Base-by-base conservation (phyloP, 2,329 filamentous ascomycete species). In the Fusarium sp. region DNA sequence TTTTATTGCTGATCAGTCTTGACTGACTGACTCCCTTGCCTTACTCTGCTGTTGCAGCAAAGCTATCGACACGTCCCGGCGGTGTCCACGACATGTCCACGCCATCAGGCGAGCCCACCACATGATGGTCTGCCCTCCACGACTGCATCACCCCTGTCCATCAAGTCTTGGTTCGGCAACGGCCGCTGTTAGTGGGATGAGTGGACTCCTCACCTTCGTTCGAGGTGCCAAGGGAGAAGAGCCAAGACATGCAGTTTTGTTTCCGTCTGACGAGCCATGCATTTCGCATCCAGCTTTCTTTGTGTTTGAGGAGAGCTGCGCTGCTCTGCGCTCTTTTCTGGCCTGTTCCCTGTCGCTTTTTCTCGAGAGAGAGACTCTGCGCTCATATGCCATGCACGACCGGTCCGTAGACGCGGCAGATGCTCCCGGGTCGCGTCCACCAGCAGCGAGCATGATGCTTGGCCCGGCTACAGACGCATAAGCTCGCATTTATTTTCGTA, bases 101-200 rank as follows among this genome's bases (percentile, higher is more conserved):
- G 36, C 62, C 71, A 70, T 74, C 59, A 62, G 61, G 20, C 55
- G 59, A 67, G 71, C 59, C 49, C 71, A 74, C 59, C 58, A 51
- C 59, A 72, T 74, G 62, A 72, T 74, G 67, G 71, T 66, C 67
- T 73, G 70, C 58, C 62, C 31, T 65, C 44, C 31, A 53, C 24
- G 46, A 51, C 46, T 29, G 24, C 24, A 29, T 44, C n/a, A 53
- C 29, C 71, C 67, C 65, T 74, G 64, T 44, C 61, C 31, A 69
- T 73, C 67, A 74, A 40, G 53, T 72, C 24, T 53, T 74, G 57
- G 71, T 73, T 73, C 71, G 71, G 71, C 71, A 73, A 55, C 64
- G 71, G 71, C 71, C 71, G 71, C 64, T 55, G 35, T 69, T 74
- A 74, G 68, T 73, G 68, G 71, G 40, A 72, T 72, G 71, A 74